These are phyloP conservation scores for Pseudevernia furfuracea DNA, from an alignment of 495 filamentous ascomycete species.

Conservation along the genomic window DNA sequence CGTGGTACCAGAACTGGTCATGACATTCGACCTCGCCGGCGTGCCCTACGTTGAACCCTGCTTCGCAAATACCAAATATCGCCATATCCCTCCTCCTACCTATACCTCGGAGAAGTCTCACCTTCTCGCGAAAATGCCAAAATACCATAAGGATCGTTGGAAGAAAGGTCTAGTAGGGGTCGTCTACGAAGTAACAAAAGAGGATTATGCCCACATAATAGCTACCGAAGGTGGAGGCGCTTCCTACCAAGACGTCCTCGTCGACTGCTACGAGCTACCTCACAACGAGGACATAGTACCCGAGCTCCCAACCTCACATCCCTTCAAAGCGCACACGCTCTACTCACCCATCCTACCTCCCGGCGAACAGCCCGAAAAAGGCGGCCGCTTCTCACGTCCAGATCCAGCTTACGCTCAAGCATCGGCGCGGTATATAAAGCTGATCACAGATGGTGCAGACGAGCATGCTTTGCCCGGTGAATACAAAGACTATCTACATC, in stretches of 20 bases:
- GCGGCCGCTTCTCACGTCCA: constrained; percentile 44
- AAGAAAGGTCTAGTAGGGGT: constrained; percentile 77
- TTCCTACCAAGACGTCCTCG: constrained; percentile 72
- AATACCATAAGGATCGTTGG: constrained; percentile 52
- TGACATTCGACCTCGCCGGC: constrained; percentile 81
- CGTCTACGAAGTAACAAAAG: constrained; percentile 81
- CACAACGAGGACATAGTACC: constrained; percentile 35
- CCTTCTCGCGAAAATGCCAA: constrained; percentile 29
- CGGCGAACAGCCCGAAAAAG: constrained; percentile 23
- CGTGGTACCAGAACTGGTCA: constrained; percentile 61
- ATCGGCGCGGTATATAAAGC: constrained; percentile 69
- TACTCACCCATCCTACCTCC: constrained; percentile 39
- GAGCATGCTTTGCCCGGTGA: constrained; percentile 70
- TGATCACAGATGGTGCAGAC: constrained; percentile 66
- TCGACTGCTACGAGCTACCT: constrained; percentile 65
- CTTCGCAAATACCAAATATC: constrained; percentile 71
- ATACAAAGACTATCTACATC: constrained; percentile 61
- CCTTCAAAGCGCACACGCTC: constrained; percentile 54
- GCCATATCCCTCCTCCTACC: constrained; percentile 26
- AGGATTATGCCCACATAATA: constrained; percentile 80
- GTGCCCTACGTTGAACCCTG: constrained; percentile 85
- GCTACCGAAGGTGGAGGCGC: constrained; percentile 82
- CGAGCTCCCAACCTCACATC: constrained; percentile 30
- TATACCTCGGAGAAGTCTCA: constrained; percentile 27
- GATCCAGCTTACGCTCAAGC: constrained; percentile 68